Base-by-base conservation (phyloP, 1,139 yeast species). In the Wickerhamomyces sp. region DNA sequence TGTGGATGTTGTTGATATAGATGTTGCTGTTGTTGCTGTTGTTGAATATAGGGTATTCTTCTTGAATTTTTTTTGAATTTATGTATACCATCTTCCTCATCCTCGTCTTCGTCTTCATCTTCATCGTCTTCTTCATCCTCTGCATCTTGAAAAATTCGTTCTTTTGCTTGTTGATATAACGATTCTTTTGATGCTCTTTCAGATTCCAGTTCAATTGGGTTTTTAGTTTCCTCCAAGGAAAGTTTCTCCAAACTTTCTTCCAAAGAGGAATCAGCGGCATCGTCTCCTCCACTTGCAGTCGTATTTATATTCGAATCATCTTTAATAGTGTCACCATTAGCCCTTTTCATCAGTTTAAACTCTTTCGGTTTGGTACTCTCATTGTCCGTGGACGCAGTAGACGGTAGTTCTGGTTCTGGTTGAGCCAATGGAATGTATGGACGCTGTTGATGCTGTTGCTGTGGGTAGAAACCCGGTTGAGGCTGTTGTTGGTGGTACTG, bases 121-220 rank as follows among this genome's bases (percentile, higher is more conserved):
- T 54, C 62, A 3, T 52, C 57, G 3, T 57, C 58, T 3, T 49
- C 58, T 10, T 52, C 59, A 5, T 51, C 57, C 6, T 52, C 62
- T 1, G 49, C 55, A 4, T 45, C 57, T 17, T 60, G 61, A 49
- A 71, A 70, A 10, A 71, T 71, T 35, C 70, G 57, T 21, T 69
- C 72, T 30, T 77, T 54, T 10, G 70, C 64, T 44, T 61, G 62
- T 46, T 61, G 61, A 45, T 70, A 70, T 16, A 64, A 56, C 10
- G 67, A 70, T 37, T 67, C 70, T 33, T 66, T 46, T 1, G 54
- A 40, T 9, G 54, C 56, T 12, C 53, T 34, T 19, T 41, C 47
- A 4, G 37, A 47, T 29, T 49, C 59, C n/a, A 55, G 38, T 5
- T 44, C 40, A n/a, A 35, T 45, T 1, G 44, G 36, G 9, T 45